Percentiles rank a stretch among this genome's conserved stretches.
Evolutionary conservation across 2,329 filamentous ascomycete genomes (phyloP).

Genomic region (Paracoccidioides brasiliensis): DNA sequence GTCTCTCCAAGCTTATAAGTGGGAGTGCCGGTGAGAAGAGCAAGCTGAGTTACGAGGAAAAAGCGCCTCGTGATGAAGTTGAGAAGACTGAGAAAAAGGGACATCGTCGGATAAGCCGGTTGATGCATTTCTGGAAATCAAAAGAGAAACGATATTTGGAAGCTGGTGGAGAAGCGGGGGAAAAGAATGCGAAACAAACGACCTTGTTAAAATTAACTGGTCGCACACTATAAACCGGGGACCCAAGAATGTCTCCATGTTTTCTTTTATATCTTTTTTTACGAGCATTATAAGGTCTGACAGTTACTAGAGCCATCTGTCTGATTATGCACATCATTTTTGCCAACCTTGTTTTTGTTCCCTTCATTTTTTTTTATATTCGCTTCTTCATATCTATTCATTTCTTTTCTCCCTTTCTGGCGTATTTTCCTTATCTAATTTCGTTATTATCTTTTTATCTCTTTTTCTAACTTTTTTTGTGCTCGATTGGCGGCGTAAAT

Average conservation of each 20-base stretch:
- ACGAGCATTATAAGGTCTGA: not conserved
- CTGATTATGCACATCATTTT: too few species aligned
- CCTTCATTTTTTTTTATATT: not conserved
- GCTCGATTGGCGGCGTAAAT: constrained; percentile 3
- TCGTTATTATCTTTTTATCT: not conserved
- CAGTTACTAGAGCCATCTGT: not conserved
- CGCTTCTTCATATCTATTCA: not conserved
- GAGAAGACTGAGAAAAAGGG: constrained; percentile 32
- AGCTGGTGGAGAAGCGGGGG: not conserved
- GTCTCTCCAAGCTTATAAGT: constrained; percentile 35
- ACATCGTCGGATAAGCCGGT: constrained; percentile 32
- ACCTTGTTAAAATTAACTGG: too few species aligned
- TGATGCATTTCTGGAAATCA: constrained; percentile 38
- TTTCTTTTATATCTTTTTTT: not conserved
- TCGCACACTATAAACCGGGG: too few species aligned
- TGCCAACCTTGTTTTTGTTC: not conserved
- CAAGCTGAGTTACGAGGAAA: constrained; percentile 34
- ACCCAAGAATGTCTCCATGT: too few species aligned
- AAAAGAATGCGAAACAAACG: not conserved
- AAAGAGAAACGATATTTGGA: constrained; percentile 31
- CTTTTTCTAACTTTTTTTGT: not conserved
- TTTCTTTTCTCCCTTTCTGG: not conserved
- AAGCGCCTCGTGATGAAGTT: constrained; percentile 28
- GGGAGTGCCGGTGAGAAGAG: constrained; percentile 32
- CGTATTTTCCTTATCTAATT: not conserved